These are phyloP conservation scores for Skeletonema grethae DNA, from an alignment of 108 stramenopile species.

Conservation along the genomic window DNA sequence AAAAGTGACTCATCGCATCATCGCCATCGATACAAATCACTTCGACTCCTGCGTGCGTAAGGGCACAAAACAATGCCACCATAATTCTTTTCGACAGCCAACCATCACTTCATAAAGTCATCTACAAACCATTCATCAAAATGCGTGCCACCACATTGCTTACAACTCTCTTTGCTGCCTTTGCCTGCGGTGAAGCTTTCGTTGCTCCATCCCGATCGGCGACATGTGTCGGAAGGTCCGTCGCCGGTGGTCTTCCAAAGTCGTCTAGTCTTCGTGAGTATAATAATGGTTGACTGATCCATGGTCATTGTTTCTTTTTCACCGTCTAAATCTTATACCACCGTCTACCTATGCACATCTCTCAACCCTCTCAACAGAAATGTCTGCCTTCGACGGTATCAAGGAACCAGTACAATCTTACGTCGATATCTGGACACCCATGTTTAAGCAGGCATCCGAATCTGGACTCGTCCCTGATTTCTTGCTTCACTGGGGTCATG, in stretches of 20 bases:
- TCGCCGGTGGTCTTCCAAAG: constrained; percentile 8
- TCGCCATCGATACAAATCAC: no score
- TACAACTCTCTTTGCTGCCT: constrained; percentile 7
- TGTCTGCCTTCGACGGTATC: constrained; percentile 45
- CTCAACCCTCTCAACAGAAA: neutral
- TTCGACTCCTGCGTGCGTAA: neutral
- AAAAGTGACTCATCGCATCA: no score
- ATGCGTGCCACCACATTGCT: constrained; percentile 15
- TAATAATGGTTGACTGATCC: neutral
- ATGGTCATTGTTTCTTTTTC: neutral
- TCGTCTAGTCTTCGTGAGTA: constrained; percentile 20
- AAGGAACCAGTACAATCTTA: constrained; percentile 44
- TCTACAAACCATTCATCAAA: neutral
- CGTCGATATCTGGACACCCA: constrained; percentile 48
- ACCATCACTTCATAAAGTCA: neutral
- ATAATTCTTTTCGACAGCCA: neutral
- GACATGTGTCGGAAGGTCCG: constrained; percentile 3
- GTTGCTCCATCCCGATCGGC: constrained; percentile 15
- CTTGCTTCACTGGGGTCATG: constrained; percentile 53
- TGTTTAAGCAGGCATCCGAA: constrained; percentile 43
- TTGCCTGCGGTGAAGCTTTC: constrained; percentile 18
- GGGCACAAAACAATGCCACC: no score
- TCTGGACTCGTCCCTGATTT: constrained; percentile 47
- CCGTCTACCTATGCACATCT: neutral
- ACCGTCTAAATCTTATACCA: neutral